Base-by-base conservation (phyloP, 2,329 filamentous ascomycete species). In the Penicillium polonicum region DNA sequence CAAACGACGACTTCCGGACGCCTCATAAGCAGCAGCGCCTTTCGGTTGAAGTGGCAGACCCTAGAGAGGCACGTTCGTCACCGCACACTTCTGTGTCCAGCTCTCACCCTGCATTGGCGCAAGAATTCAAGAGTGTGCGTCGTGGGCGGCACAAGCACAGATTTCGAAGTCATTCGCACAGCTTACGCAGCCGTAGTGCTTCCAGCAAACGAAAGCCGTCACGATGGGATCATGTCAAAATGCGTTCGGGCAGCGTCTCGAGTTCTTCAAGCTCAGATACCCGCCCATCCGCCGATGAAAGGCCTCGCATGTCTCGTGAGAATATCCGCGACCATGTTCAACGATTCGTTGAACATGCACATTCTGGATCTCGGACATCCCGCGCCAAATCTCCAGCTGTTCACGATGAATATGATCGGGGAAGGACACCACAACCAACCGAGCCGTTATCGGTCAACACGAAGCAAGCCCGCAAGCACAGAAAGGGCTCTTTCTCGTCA, bases 71-170 rank as follows among this genome's bases (percentile, higher is more conserved):
- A 56, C 58, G 59, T 33, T 52, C 62, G 8, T 70, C 68, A 39
- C 65, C 65, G n/a, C 62, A 57, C 52, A 64, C 63, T 10, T 73
- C 71, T n/a, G 35, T 73, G 70, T 80, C 60, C 72, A 82, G 48
- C 67, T 77, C 61, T 72, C 79, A 67, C 35, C 68, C 66, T 48
- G 63, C 66, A 25, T 49, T 66, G 42, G 64, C 65, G 7, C 62
- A 61, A 33, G 66, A 80, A 19, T 79, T 83, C 48, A 80, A 80
- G 45, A 80, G 81, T n/a, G 75, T 82, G 17, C 60, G 65, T 31
- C 80, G 83, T 56, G 84, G 84, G 17, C 82, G 85, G 44, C 83
- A 85, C 15, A 83, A 82, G 38, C 83, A 86, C 64, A 87, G 84
- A 62, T 73, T 88, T 12, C 81, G 83, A n/a, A 82, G 80, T 39